Base-by-base conservation (phyloP, 2,329 filamentous ascomycete genomes). In the Cercospora berteroae region DNA sequence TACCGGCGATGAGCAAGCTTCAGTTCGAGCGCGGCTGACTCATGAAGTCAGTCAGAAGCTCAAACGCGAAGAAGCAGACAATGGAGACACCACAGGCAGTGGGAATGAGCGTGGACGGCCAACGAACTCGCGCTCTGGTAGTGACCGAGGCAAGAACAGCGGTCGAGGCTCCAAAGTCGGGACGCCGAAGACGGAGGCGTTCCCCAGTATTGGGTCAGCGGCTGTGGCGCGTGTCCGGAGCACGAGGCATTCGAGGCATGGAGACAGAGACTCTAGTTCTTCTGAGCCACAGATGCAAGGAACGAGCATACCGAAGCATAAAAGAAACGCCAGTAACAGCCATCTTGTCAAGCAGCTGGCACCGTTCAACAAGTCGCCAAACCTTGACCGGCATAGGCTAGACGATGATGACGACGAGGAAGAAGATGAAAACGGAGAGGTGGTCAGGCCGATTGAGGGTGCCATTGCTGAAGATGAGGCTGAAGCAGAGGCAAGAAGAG, bases 11-110 rank as follows among this genome's bases (percentile, higher is more conserved):
- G 69, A 73, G 18, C 64, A 68, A 39, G 63, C 65, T 7, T 68
- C 23, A 66, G 65, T 33, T 44, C 63, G 61, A 63, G 16, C 33
- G 23, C 61, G 61, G 7, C 58, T 65, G 33, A 65, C 31, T 18
- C 57, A 67, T 62, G 67, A 69, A 44, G 63, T 65, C 39, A 72
- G 64, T 60, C 70, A 84, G 76, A 79, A 77, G 44, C 75, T 84
- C 60, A 83, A 84, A 72, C 76, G 77, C 33, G 86, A 89, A 62
- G 83, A 87, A 52, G 69, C 77, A 5, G 84, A 74, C 20, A 68
- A 76, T 66, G 69, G 78, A 56, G 66, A 74, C 64, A 31, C 66
- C 63, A 18, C 50, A 27, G 61, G 61, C 31, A 68, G 66, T 61
- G 62, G 67, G 2, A 65, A 60, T 23, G 70, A 71, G 48, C 56